These are phyloP conservation scores for Diaporthe vaccinii DNA, from an alignment of 2,329 filamentous ascomycete species.

Conservation along the genomic window DNA sequence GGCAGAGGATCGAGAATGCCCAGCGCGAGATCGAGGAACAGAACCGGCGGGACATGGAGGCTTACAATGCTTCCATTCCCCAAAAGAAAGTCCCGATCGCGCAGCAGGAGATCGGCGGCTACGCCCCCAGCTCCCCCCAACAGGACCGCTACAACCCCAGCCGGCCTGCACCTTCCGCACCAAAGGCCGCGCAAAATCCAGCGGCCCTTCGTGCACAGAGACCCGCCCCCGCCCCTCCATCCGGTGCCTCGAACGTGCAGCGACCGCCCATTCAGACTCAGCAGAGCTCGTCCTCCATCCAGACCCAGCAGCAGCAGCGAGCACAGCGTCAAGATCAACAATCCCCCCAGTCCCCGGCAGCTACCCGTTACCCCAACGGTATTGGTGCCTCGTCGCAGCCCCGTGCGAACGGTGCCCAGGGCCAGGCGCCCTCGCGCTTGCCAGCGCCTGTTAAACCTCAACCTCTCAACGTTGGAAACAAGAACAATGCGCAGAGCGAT, in stretches of 20 bases:
- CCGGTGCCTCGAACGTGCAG: constrained; percentile 53
- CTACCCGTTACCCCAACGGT: constrained; percentile 71
- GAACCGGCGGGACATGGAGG: constrained; percentile 82
- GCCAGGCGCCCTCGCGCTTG: constrained; percentile 61
- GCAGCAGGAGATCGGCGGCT: constrained; percentile 89
- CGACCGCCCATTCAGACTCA: constrained; percentile 66
- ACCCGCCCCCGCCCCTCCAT: constrained; percentile 79
- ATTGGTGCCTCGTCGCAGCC: constrained; percentile 65
- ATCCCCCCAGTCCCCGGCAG: constrained; percentile 59
- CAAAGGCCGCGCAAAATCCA: constrained; percentile 71
- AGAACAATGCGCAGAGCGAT: constrained; percentile 71
- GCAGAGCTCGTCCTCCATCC: constrained; percentile 61
- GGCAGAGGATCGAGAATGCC: constrained; percentile 73
- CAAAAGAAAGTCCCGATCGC: constrained; percentile 84
- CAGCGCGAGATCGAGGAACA: constrained; percentile 75
- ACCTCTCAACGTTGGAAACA: constrained; percentile 78
- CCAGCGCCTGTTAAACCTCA: constrained; percentile 80
- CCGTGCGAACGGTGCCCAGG: constrained; percentile 60
- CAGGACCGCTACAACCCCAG: constrained; percentile 87
- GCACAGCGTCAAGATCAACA: constrained; percentile 62
- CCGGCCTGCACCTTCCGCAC: constrained; percentile 85
- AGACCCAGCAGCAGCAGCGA: constrained; percentile 61
- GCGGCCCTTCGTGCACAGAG: constrained; percentile 78
- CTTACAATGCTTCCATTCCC: constrained; percentile 90
- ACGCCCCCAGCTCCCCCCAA: constrained; percentile 60